These are phyloP conservation scores for Neurospora crassa DNA, from an alignment of 2,329 filamentous ascomycete species.

Conservation along the genomic window DNA sequence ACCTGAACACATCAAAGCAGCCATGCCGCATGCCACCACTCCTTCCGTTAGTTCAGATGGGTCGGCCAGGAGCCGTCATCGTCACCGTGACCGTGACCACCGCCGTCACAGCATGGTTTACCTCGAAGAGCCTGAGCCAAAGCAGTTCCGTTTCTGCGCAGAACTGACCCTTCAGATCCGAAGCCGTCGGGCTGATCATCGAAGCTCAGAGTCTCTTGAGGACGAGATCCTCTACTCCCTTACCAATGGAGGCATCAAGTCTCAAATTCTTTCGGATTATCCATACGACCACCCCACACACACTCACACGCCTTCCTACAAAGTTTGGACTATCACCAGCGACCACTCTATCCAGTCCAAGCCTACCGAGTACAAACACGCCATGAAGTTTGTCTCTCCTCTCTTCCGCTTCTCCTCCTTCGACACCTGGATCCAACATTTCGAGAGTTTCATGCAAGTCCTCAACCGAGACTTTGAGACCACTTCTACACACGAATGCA, in stretches of 20 bases:
- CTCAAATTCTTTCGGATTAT: slow-evolving; percentile 1
- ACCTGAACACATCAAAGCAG: background rate
- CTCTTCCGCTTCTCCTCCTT: slow-evolving; percentile 13
- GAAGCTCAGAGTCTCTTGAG: slow-evolving; percentile 7
- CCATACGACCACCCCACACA: slow-evolving; percentile 6
- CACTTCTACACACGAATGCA: slow-evolving; percentile 16
- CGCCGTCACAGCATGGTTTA: background rate
- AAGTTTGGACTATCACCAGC: slow-evolving; percentile 13
- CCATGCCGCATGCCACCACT: background rate
- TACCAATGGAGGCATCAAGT: slow-evolving; percentile 6
- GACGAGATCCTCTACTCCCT: slow-evolving; percentile 15
- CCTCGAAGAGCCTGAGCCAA: background rate
- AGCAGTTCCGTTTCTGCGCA: slow-evolving; percentile 17
- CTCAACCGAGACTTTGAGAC: slow-evolving; percentile 17
- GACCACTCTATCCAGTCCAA: slow-evolving; percentile 13
- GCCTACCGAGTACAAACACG: slow-evolving; percentile 14
- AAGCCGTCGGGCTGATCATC: slow-evolving; percentile 15
- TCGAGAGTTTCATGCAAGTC: slow-evolving; percentile 5
- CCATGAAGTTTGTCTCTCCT: slow-evolving; percentile 17
- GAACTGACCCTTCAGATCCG: slow-evolving; percentile 17
- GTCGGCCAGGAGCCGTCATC: background rate
- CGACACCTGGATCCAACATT: slow-evolving; percentile 10
- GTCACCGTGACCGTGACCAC: background rate
- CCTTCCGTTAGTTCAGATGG: slow-evolving; percentile 1
- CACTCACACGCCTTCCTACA: slow-evolving; percentile 3